Percentiles rank a stretch among this genome's conserved stretches.
Evolutionary conservation across 805 yeast species (phyloP).

Genomic region (Brettanomyces bruxellensis): DNA sequence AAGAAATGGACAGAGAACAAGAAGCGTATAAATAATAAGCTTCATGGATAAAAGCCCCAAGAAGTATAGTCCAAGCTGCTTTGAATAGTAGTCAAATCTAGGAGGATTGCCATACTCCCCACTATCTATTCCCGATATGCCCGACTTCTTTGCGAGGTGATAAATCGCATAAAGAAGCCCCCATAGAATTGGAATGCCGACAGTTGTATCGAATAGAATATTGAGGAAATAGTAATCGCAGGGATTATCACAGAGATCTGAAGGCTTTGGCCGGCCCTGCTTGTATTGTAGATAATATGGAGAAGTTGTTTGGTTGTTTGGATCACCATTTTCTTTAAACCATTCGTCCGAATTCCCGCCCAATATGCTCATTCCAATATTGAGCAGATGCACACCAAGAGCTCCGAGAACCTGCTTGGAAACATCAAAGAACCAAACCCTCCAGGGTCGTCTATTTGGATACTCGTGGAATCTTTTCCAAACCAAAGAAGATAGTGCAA

Average conservation of each 20-base stretch:
- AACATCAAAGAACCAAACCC: constrained; percentile 84
- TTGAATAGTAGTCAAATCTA: constrained; percentile 50
- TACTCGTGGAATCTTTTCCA: constrained; percentile 70
- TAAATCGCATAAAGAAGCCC: constrained; percentile 43
- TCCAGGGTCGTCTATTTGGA: constrained; percentile 77
- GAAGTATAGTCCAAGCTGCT: constrained; percentile 65
- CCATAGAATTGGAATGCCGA: constrained; percentile 83
- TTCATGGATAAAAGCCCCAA: constrained; percentile 53
- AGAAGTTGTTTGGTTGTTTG: constrained; percentile 2
- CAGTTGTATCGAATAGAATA: constrained; percentile 82
- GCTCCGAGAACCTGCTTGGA: constrained; percentile 88
- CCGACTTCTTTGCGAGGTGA: constrained; percentile 31
- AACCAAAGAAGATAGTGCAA: constrained; percentile 67
- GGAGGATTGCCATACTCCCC: constrained; percentile 66
- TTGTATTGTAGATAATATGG: constrained; percentile 2
- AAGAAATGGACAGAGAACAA: constrained; percentile 55
- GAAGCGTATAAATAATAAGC: constrained; percentile 43
- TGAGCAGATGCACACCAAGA: constrained; percentile 70
- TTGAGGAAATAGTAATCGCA: constrained; percentile 95
- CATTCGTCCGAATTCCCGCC: constrained; percentile 26
- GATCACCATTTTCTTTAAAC: background rate
- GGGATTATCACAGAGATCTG: constrained; percentile 43
- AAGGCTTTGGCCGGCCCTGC: constrained; percentile 7
- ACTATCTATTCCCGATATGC: constrained; percentile 38
- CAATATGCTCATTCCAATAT: constrained; percentile 60